These are phyloP conservation scores for Zygoascus hellenicus DNA, from an alignment of 1,139 yeast genomes.

Conservation along the genomic window DNA sequence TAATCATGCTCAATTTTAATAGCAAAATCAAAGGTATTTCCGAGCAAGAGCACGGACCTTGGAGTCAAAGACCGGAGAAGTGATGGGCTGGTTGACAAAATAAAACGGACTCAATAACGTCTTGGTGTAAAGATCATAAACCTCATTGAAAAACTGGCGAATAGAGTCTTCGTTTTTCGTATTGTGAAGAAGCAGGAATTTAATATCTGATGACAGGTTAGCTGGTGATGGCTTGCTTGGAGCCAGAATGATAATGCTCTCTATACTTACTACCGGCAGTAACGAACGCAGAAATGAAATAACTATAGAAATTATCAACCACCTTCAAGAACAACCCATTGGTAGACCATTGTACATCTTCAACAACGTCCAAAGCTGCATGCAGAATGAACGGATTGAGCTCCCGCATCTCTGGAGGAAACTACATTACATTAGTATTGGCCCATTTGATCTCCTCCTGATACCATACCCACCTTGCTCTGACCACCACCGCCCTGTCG, in stretches of 20 bases:
- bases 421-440: constrained; percentile 30
- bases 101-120: constrained; percentile 85
- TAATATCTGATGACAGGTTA: constrained; percentile 42
- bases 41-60: constrained; percentile 67
- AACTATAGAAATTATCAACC: constrained; percentile 82
- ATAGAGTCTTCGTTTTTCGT: constrained; percentile 62
- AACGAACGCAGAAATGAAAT: constrained; percentile 70
- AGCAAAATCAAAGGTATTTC: constrained; percentile 48
- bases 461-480: constrained; percentile 35
- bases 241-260: not conserved
- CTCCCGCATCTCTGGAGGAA: constrained; percentile 68
- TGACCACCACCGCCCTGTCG: constrained; percentile 58
- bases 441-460: no score
- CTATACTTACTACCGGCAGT: constrained; percentile 61
- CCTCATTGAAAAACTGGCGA: constrained; percentile 75
- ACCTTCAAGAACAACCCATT: constrained; percentile 63
- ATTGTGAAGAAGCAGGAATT: constrained; percentile 74
- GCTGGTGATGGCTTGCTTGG: not conserved
- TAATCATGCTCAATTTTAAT: not conserved
- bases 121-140: constrained; percentile 83
- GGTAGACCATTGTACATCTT: constrained; percentile 79
- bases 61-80: constrained; percentile 69
- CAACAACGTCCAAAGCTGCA: constrained; percentile 81
- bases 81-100: constrained; percentile 65
- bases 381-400: constrained; percentile 84